A percentile compares a stretch with the other conserved stretches of the same genome.
These are phyloP conservation scores for Hyaloscypha finlandica DNA, from an alignment of 495 filamentous ascomycete species.

Conservation along the genomic window DNA sequence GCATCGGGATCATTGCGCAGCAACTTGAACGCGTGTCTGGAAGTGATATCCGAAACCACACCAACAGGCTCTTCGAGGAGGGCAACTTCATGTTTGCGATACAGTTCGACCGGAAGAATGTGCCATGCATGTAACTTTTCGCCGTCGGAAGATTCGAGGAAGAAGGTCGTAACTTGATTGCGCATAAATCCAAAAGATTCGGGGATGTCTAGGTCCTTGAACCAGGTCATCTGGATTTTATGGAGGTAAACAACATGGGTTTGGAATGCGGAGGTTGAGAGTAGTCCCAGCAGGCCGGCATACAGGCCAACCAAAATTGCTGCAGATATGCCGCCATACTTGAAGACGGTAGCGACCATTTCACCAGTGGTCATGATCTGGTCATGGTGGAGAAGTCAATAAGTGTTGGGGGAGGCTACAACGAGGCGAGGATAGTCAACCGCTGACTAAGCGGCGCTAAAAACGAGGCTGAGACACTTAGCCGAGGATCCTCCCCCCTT, in stretches of 20 bases:
- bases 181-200: conserved; percentile 79
- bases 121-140: conserved; percentile 70
- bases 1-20: conserved; percentile 60
- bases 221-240: conserved; percentile 67
- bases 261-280: conserved; percentile 49
- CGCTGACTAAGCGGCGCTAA: background rate
- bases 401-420: background rate
- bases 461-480: background rate
- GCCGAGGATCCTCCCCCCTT: background rate
- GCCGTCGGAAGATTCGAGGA: conserved; percentile 53
- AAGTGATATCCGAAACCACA: conserved; percentile 51
- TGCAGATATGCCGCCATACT: conserved; percentile 38
- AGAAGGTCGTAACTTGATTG: conserved; percentile 69
- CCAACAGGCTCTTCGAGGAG: conserved; percentile 53
- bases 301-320: conserved; percentile 38
- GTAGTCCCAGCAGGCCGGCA: conserved; percentile 42
- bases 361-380: conserved; percentile 13
- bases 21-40: conserved; percentile 56
- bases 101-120: conserved; percentile 63
- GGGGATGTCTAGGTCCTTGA: conserved; percentile 68
- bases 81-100: conserved; percentile 53
- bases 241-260: conserved; percentile 71
- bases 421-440: background rate
- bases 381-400: background rate
- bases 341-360: conserved; percentile 30